Evolutionary conservation across 179 eudicot species (phyloP), one percentile per base, ranked within the genome.

Genomic region (Actinidia arguta): DNA sequence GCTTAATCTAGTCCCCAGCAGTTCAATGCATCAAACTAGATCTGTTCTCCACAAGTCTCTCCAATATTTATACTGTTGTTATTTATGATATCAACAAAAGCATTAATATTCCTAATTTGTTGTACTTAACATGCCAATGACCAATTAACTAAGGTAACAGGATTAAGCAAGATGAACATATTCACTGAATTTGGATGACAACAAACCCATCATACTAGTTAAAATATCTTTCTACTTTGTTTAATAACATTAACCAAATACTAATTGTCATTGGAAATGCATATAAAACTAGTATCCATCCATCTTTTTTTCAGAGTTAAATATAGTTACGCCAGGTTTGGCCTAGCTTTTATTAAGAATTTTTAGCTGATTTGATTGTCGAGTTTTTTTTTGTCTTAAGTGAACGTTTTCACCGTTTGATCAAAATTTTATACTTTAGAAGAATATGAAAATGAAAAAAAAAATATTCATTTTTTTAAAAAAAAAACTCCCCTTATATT

Each of bases 1-100:
- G 78, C 63, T 36, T 56, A 39, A 54, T 31, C 51, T 9, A 75
- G 24, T 56, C 46, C 24, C 10, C 39, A 56, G 16, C 51, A 59
- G 36, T 75, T 56, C 67, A 75, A 36, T 56, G 79, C n/a, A 75
- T 75, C 51, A 56, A 75, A 75, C 79, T 56, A 36, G 9, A 56
- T 31, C 36, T 36, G 22, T 36, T 24, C 63, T 71, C 55, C 25
- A 20, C 75, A 0, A 68, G n/a, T 17, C 70, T 71, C 54, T 46
- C 36, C 70, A 24, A 22, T 25, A 7, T 12, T 18, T 17, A 4
- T 50, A 44, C 48, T 16, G 44, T 74, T 52, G 25, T 1, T 50
- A 22, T 51, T 51, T 24, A 51, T 22, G 9, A 25, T 51, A 27
- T 25, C 1, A 74, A 27, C 22, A 3, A 17, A 25, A 22, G n/a